Evolutionary conservation across 1,139 yeast genomes (phyloP).

Genomic region (Suhomyces wounanorum): DNA sequence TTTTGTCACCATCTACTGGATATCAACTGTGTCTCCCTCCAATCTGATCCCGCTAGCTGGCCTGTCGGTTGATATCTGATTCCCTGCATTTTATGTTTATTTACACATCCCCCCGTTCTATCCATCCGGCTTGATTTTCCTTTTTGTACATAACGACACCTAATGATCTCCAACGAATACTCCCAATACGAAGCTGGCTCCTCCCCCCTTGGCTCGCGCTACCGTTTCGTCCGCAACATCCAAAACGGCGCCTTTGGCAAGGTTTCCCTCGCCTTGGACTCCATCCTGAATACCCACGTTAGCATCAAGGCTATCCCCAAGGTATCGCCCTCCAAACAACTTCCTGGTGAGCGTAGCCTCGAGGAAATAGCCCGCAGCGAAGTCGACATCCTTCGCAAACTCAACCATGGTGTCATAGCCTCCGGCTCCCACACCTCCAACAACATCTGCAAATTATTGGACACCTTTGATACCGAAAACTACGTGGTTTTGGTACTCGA

Average conservation of each 20-base stretch:
- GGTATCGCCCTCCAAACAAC: conserved; percentile 23
- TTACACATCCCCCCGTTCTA: not conserved
- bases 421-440: conserved; percentile 34
- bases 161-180: conserved; percentile 25
- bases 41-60: conserved; percentile 2
- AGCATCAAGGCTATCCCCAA: conserved; percentile 45
- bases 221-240: conserved; percentile 38
- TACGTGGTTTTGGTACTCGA: conserved; percentile 50
- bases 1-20: not conserved
- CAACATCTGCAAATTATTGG: conserved; percentile 44
- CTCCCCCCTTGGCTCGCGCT: conserved; percentile 32
- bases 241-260: conserved; percentile 58
- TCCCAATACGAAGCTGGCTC: conserved; percentile 37
- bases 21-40: not conserved
- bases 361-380: conserved; percentile 48
- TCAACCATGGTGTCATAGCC: conserved; percentile 31
- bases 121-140: conserved; percentile 7
- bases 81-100: conserved; percentile 5
- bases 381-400: conserved; percentile 39
- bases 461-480: conserved; percentile 43
- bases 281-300: conserved; percentile 21
- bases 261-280: conserved; percentile 50
- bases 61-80: conserved; percentile 1
- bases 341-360: conserved; percentile 17
- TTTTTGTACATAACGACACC: conserved; percentile 11